phyloP scores from a whole-genome alignment of 2,329 filamentous ascomycete species.

The Phyllosticta citribraziliensis region DNA sequence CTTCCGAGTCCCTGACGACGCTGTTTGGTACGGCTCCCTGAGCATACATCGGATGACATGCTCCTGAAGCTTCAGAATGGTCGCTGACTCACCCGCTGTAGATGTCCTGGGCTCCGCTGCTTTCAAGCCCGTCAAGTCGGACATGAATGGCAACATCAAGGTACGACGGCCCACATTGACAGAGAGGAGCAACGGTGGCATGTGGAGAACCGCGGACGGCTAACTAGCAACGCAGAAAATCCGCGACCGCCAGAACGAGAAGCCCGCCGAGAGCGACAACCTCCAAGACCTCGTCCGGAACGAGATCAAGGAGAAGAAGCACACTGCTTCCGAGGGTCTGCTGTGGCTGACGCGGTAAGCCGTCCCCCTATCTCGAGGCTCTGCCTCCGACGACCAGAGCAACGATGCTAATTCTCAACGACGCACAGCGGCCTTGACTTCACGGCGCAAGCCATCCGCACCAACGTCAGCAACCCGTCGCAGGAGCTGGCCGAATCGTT shows the following conservation, averaged over 20 bases:
- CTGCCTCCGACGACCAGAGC: neutral
- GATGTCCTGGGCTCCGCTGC: conserved; percentile 58
- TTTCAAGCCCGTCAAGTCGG: conserved; percentile 83
- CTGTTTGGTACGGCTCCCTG: conserved; percentile 60
- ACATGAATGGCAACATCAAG: conserved; percentile 87
- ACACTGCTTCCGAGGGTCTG: conserved; percentile 78
- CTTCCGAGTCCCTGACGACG: conserved; percentile 73
- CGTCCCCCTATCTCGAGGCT: neutral
- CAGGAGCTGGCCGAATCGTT: conserved; percentile 83
- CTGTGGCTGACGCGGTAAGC: conserved; percentile 80
- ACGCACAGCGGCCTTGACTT: conserved; percentile 75
- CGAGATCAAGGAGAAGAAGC: conserved; percentile 83
- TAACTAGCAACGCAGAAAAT: conserved; percentile 59
- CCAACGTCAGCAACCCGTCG: conserved; percentile 57
- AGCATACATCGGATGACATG: neutral
- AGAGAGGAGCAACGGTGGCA: neutral
- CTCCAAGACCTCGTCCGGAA: conserved; percentile 78
- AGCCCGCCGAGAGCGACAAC: conserved; percentile 68
- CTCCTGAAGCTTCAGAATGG: too few species aligned
- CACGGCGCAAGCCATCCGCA: conserved; percentile 71
- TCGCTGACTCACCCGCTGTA: conserved; percentile 16
- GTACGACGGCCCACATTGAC: conserved; percentile 34
- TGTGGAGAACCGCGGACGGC: neutral
- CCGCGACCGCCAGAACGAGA: conserved; percentile 67
- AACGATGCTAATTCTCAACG: neutral